phyloP scores from a whole-genome alignment of 31 red algal genomes.

The Odonthalia washingtoniensis region DNA sequence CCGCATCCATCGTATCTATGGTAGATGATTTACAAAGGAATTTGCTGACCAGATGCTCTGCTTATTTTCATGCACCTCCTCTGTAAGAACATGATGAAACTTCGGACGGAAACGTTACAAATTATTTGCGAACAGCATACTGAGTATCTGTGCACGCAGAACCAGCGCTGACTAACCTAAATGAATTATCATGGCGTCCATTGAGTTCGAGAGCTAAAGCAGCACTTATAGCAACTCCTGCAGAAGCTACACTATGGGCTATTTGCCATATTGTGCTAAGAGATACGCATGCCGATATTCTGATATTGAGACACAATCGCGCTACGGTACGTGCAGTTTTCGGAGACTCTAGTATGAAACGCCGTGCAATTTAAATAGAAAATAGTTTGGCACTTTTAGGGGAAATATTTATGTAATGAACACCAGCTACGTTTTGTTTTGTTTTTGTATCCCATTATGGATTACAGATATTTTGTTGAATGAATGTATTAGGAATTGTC shows the following conservation, averaged over 20 bases:
- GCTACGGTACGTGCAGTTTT: background rate
- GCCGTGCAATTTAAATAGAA: background rate
- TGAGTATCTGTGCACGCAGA: background rate
- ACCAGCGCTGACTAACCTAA: background rate
- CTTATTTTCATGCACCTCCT: background rate
- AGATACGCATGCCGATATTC: background rate
- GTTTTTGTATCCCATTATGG: no score
- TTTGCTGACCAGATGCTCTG: background rate
- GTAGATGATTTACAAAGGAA: background rate
- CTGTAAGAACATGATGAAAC: background rate
- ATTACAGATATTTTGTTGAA: no score
- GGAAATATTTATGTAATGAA: no score
- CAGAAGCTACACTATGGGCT: background rate
- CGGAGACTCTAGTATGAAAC: background rate
- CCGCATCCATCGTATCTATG: no score
- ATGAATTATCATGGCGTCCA: background rate
- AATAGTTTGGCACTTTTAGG: background rate
- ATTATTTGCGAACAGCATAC: background rate
- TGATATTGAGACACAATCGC: background rate
- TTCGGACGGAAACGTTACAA: no score
- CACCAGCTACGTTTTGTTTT: no score
- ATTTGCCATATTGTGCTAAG: background rate
- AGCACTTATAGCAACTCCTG: background rate
- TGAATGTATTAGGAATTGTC: no score
- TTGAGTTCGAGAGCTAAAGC: background rate